Conservation (phyloP, 2,329 filamentous ascomycete species). For the Chaetomiaceae sp. region DNA sequence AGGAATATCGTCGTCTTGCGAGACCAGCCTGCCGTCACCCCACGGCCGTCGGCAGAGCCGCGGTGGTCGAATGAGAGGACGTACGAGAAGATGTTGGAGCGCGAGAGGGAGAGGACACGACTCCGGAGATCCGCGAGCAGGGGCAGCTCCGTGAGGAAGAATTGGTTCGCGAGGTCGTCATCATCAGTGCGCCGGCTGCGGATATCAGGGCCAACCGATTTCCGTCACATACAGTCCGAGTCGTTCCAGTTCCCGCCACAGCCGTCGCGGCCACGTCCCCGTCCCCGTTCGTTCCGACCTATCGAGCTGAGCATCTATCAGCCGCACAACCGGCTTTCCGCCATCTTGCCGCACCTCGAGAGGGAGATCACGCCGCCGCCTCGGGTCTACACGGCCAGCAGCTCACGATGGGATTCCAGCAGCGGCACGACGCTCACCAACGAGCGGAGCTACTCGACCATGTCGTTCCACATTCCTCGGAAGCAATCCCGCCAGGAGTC, state of each 20-base stretch:
- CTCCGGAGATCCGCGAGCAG: conserved; percentile 17
- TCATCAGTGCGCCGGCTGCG: conserved; percentile 44
- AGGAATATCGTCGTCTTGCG: conserved; percentile 30
- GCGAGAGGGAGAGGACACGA: conserved; percentile 23
- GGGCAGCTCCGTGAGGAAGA: conserved; percentile 38
- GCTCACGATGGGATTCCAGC: conserved; percentile 28
- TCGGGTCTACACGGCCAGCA: conserved; percentile 35
- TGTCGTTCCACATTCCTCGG: conserved; percentile 54
- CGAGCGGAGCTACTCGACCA: conserved; percentile 46
- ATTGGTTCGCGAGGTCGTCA: conserved; percentile 42
- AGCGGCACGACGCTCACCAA: conserved; percentile 35
- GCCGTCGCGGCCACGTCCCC: conserved; percentile 27
- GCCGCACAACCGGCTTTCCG: conserved; percentile 47
- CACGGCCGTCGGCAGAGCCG: conserved; percentile 29
- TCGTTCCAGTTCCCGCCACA: conserved; percentile 36
- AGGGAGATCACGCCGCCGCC: conserved; percentile 38
- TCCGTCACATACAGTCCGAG: conserved; percentile 53
- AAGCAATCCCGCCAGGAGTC: conserved; percentile 37
- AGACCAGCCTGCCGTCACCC: conserved; percentile 32
- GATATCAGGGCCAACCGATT: conserved; percentile 57
- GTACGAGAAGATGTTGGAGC: conserved; percentile 32
- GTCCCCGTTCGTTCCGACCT: conserved; percentile 45
- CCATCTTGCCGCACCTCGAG: conserved; percentile 51
- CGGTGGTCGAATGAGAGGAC: conserved; percentile 27
- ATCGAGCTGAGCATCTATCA: conserved; percentile 54